Conservation (phyloP, 169 alveolate genomes). For the Cystoisospora suis region DNA sequence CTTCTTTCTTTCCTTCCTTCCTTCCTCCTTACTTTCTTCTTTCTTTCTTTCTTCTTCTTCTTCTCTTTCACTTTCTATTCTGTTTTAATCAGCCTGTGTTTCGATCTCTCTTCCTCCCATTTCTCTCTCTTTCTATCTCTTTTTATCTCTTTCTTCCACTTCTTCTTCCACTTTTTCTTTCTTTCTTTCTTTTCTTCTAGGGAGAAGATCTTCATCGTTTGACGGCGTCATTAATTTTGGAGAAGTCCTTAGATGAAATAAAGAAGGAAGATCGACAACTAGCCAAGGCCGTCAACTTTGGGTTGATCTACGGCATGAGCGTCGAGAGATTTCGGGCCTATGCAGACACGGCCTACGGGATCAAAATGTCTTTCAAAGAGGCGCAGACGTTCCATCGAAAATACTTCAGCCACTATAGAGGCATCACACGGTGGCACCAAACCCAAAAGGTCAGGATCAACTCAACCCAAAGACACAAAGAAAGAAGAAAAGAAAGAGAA, state of each 20-base stretch:
- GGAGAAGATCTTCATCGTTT: slow-evolving; percentile 60
- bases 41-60: too few species aligned
- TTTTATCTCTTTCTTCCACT: neutral
- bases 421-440: slow-evolving; percentile 84
- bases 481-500: too few species aligned
- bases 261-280: slow-evolving; percentile 85
- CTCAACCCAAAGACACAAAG: too few species aligned
- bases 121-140: too few species aligned
- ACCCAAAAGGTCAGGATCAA: slow-evolving; percentile 77
- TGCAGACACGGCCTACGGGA: slow-evolving; percentile 81
- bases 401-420: slow-evolving; percentile 79
- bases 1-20: too few species aligned
- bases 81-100: too few species aligned
- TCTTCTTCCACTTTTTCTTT: too few species aligned
- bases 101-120: too few species aligned
- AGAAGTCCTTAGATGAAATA: slow-evolving; percentile 66
- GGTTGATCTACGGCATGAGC: slow-evolving; percentile 86
- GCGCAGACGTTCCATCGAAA: slow-evolving; percentile 78
- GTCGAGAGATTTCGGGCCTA: slow-evolving; percentile 78
- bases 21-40: too few species aligned
- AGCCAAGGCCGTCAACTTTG: slow-evolving; percentile 89
- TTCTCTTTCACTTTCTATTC: too few species aligned
- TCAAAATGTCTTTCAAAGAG: slow-evolving; percentile 74
- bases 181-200: neutral
- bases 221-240: slow-evolving; percentile 60